Base-by-base conservation (phyloP, 495 filamentous ascomycete species). In the Podospora anserina region DNA sequence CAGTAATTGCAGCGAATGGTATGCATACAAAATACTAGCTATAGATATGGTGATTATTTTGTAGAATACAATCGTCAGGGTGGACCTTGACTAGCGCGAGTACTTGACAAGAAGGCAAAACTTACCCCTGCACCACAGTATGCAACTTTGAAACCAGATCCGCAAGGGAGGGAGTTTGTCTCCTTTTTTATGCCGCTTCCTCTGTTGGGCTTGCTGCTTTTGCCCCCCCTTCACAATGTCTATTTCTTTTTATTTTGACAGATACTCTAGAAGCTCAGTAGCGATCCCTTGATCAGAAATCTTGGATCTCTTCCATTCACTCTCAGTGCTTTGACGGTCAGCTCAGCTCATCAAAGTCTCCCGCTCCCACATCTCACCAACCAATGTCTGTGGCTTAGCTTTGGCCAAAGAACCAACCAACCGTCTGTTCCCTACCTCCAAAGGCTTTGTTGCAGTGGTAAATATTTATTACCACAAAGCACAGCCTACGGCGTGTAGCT, bases 91-190 rank as follows among this genome's bases (percentile, higher is more conserved):
- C n/a, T n/a, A n/a, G n/a, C n/a, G n/a, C n/a, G n/a, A n/a, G n/a
- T n/a, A n/a, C n/a, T n/a, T n/a, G n/a, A n/a, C n/a, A n/a, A n/a
- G n/a, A n/a, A n/a, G n/a, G n/a, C n/a, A n/a, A n/a, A n/a, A n/a
- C n/a, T n/a, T n/a, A n/a, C n/a, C n/a, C n/a, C n/a, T n/a, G n/a
- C n/a, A n/a, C n/a, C n/a, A n/a, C 30, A 15, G 26, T 32, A 65
- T 69, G 67, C 63, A 69, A 26, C 26, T 55, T 32, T 65, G 67
- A 69, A 65, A 69, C 58, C 62, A 63, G 63, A 60, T 34, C 39
- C 58, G 54, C 27, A 49, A 57, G 27, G 59, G 49, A 27, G 19
- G 13, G n/a, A 9, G 20, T 32, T 61, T 28, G 6, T 64, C 59
- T 57, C 27, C 26, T 27, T 66, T 66, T 59, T 30, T 55, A 66